Evolutionary conservation across 108 stramenopile species (phyloP).

Genomic region (Stephanodiscus minutulus): DNA sequence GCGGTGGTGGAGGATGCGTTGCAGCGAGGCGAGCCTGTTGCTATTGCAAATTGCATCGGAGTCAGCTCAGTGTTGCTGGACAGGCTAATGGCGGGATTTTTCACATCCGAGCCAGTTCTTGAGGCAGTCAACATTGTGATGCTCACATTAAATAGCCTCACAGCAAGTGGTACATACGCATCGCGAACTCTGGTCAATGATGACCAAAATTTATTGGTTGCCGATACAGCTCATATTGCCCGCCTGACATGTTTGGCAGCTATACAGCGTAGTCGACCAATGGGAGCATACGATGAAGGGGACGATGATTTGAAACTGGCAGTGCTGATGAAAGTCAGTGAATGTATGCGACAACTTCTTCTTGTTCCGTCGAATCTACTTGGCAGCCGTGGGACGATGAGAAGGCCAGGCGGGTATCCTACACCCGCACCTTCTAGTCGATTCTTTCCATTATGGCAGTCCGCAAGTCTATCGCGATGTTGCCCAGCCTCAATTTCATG

Average conservation of each 20-base stretch:
- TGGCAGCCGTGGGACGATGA: conserved; percentile 37
- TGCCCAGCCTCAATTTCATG: conserved; percentile 44
- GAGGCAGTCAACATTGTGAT: conserved; percentile 60
- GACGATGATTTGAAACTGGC: conserved; percentile 70
- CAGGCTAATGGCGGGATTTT: conserved; percentile 77
- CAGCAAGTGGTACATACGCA: conserved; percentile 60
- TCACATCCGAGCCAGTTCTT: conserved; percentile 68
- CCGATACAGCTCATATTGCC: conserved; percentile 79
- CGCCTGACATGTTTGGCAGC: conserved; percentile 67
- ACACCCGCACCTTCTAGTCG: conserved; percentile 57
- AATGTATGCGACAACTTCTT: conserved; percentile 63
- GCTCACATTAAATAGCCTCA: conserved; percentile 58
- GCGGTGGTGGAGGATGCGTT: conserved; percentile 73
- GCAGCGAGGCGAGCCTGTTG: conserved; percentile 72
- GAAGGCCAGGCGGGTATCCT: conserved; percentile 44
- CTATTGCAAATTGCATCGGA: conserved; percentile 80
- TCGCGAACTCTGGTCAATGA: conserved; percentile 58
- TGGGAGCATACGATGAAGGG: conserved; percentile 56
- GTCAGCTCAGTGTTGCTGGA: conserved; percentile 79
- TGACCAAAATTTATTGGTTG: conserved; percentile 65
- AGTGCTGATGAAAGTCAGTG: conserved; percentile 54
- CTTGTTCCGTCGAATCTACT: conserved; percentile 68
- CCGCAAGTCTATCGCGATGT: conserved; percentile 70
- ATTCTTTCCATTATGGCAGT: conserved; percentile 75
- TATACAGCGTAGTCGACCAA: conserved; percentile 65